Conservation (phyloP, 2,329 filamentous ascomycete species). For the Cyphellophora europaea region DNA sequence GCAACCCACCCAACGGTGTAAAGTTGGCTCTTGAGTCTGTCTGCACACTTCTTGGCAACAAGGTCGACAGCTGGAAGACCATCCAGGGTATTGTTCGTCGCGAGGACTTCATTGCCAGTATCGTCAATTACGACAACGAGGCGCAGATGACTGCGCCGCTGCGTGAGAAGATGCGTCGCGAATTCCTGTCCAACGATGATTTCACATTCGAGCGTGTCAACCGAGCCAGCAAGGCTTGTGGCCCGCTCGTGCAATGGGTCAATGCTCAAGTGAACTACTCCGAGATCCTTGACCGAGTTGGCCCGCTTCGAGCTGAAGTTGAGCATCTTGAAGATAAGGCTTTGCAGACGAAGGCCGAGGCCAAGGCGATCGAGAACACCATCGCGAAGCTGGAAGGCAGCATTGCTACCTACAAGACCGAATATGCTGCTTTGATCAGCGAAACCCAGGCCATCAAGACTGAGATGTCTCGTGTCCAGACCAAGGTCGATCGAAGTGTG, state of each 20-base stretch:
- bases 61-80: conserved; percentile 80
- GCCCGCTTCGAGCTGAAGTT: conserved; percentile 85
- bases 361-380: conserved; percentile 80
- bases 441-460: conserved; percentile 95
- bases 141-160: conserved; percentile 80
- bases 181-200: conserved; percentile 85
- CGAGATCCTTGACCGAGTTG: conserved; percentile 91
- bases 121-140: conserved; percentile 95
- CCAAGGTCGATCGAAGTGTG: conserved; percentile 95
- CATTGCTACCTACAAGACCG: conserved; percentile 89
- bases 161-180: conserved; percentile 80
- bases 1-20: conserved; percentile 81
- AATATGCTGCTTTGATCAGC: conserved; percentile 92
- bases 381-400: conserved; percentile 77
- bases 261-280: conserved; percentile 94
- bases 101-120: conserved; percentile 96
- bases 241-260: conserved; percentile 94
- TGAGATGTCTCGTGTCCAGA: conserved; percentile 93
- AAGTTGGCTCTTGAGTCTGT: conserved; percentile 92
- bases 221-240: conserved; percentile 91
- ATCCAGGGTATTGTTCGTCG: conserved; percentile 80
- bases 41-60: conserved; percentile 86
- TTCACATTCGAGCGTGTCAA: conserved; percentile 97
- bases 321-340: conserved; percentile 77
- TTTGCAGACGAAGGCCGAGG: conserved; percentile 85